Base-by-base conservation (phyloP, 2,329 filamentous ascomycete genomes). In the Graphium sp. region DNA sequence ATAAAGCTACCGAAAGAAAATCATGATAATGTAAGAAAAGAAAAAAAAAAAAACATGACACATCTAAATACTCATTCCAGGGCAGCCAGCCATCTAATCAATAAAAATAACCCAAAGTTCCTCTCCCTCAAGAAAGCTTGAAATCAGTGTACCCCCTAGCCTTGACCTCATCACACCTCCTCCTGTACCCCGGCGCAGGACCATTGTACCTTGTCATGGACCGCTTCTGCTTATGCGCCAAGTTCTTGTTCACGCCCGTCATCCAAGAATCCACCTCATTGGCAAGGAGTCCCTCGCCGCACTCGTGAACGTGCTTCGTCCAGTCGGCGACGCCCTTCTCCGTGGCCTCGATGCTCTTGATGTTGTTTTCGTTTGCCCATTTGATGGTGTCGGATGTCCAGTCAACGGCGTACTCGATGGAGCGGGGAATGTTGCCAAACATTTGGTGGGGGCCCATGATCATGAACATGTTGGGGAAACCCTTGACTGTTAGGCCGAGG, bases 401-500 rank as follows among this genome's bases (percentile, higher is more conserved):
- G 13, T 23, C 41, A 0, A 57, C 55, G 2, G 53, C 53, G 29
- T 55, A 52, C 31, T 59, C 55, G 15, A 58, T 56, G 13, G 37
- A 72, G 4, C 61, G 56, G 1, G 62, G 62, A 0, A 70, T 56
- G 40, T 83, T 83, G 24, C 76, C 69, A 0, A 83, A 52, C 2
- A 80, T 57, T 2, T 60, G 57, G 39, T 74, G 60, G 0, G 74
- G 72, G 0, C 74, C 75, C 18, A 66, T 61, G 5, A 79, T 41
- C 42, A 74, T 74, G 18, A 77, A 55, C 0, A 80, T 50, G 37
- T 81, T 82, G 0, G 75, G 74, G 34, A 79, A 79, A 0, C 62
- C 66, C 0, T 74, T 73, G 0, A 69, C 65, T 0, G 66, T 65
- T 2, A 74, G 39, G 0, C 74, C 74, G 5, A 79, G 52, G 38